phyloP scores from a whole-genome alignment of 495 filamentous ascomycete genomes.

The Chlorociboria aeruginascens region DNA sequence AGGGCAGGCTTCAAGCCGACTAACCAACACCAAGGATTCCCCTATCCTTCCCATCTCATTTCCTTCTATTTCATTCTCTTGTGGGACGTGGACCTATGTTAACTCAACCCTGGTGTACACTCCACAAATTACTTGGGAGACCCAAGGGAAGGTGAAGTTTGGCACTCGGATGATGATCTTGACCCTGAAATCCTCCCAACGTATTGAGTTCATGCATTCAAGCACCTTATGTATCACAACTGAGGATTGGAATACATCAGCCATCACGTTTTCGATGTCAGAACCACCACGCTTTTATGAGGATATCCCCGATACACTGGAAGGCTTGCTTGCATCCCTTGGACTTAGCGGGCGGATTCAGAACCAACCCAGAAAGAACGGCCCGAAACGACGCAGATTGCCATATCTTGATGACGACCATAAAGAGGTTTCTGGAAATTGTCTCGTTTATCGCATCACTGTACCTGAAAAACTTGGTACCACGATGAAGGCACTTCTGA shows the following conservation, averaged over 20 bases:
- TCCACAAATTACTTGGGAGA: conserved; percentile 27
- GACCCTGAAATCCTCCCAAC: conserved; percentile 1
- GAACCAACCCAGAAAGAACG: conserved; percentile 8
- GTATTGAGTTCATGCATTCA: conserved; percentile 28
- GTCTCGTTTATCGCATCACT: conserved; percentile 20
- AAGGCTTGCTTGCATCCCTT: conserved; percentile 7
- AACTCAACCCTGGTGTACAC: conserved; percentile 29
- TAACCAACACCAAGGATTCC: neutral
- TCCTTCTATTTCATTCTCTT: conserved; percentile 24
- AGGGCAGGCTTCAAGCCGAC: neutral
- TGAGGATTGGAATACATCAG: conserved; percentile 17
- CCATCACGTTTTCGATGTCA: conserved; percentile 25
- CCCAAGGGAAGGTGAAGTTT: conserved; percentile 31
- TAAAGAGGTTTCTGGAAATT: conserved; percentile 14
- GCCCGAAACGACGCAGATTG: conserved; percentile 25
- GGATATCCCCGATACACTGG: conserved; percentile 6
- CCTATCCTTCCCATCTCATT: conserved; percentile 20
- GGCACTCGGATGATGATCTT: conserved; percentile 28
- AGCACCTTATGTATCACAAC: conserved; percentile 26
- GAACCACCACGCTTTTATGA: conserved; percentile 19
- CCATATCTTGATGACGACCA: conserved; percentile 17
- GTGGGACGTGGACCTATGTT: conserved; percentile 38
- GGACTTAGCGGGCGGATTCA: conserved; percentile 10
- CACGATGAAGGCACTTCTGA: neutral
- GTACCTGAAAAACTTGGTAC: neutral